These are phyloP conservation scores for Ophiostoma ulmi DNA, from an alignment of 2,329 filamentous ascomycete species.

Conservation along the genomic window DNA sequence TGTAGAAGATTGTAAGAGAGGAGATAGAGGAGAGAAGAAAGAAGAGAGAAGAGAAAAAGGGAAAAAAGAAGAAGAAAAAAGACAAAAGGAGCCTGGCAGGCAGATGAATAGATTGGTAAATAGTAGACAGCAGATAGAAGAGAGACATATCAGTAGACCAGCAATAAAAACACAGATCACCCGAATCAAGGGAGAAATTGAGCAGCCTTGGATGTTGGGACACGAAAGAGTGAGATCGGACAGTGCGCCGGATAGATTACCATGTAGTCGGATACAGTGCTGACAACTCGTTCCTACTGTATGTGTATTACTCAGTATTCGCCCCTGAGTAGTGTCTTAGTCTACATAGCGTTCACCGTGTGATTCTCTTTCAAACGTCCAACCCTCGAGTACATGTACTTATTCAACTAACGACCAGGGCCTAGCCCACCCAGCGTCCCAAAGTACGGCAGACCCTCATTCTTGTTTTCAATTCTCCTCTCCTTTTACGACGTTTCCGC, in stretches of 20 bases:
- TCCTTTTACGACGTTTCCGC: not conserved
- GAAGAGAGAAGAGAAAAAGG: not conserved
- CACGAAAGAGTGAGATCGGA: not conserved
- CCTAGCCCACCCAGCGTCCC: no score
- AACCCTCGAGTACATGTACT: no score
- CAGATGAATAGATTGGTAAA: not conserved
- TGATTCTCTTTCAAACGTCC: no score
- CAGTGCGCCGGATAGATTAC: slow-evolving; percentile 4
- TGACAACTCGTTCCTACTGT: not conserved
- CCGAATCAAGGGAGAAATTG: slow-evolving; percentile 2
- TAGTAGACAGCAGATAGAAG: not conserved
- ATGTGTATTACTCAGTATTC: not conserved
- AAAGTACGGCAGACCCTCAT: not conserved
- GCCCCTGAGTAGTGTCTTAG: no score
- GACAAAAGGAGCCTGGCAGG: not conserved
- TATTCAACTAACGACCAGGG: not conserved
- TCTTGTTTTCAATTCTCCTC: not conserved
- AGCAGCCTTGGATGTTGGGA: not conserved
- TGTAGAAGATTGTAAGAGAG: not conserved
- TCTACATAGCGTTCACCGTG: no score
- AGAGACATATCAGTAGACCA: no score
- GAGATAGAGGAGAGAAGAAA: not conserved
- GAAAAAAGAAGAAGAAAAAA: not conserved
- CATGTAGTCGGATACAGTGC: not conserved
- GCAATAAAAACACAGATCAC: not conserved